These are phyloP conservation scores for Pyrrhoderma lamaoense DNA, from an alignment of 1,284 basidiomycete genomes.

Conservation along the genomic window DNA sequence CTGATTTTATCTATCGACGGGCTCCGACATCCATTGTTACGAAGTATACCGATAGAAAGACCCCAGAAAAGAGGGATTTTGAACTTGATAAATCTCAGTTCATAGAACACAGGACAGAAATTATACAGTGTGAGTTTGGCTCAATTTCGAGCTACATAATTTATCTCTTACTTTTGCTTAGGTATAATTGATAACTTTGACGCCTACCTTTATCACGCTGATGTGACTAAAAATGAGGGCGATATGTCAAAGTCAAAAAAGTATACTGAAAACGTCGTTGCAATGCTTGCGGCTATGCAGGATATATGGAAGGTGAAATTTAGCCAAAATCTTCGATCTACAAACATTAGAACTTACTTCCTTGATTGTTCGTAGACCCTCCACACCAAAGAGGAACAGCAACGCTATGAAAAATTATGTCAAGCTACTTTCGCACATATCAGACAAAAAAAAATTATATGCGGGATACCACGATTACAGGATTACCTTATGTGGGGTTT, in stretches of 20 bases:
- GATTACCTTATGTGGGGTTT: too few relatives aligned
- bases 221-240: neutral
- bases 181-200: constrained; percentile 13
- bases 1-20: constrained; percentile 46
- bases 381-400: too few relatives aligned
- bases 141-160: neutral
- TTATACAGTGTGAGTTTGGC: constrained; percentile 7
- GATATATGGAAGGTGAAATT: constrained; percentile 12
- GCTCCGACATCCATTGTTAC: constrained; percentile 45
- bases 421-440: too few relatives aligned
- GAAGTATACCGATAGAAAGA: constrained; percentile 23
- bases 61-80: constrained; percentile 4
- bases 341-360: too few relatives aligned
- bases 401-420: too few relatives aligned
- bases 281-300: constrained; percentile 15
- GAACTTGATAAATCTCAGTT: constrained; percentile 3
- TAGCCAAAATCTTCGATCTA: too few relatives aligned
- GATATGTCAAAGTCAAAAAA: constrained; percentile 1
- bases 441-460: too few relatives aligned
- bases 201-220: neutral
- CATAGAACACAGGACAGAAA: constrained; percentile 2
- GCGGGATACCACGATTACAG: too few relatives aligned
- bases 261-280: constrained; percentile 8
- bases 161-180: neutral
- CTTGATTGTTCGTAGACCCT: too few relatives aligned